Evolutionary conservation across 2,329 filamentous ascomycete genomes (phyloP), one percentile per base, ranked within the genome.

Genomic region (Dichotomopilus funicola): DNA sequence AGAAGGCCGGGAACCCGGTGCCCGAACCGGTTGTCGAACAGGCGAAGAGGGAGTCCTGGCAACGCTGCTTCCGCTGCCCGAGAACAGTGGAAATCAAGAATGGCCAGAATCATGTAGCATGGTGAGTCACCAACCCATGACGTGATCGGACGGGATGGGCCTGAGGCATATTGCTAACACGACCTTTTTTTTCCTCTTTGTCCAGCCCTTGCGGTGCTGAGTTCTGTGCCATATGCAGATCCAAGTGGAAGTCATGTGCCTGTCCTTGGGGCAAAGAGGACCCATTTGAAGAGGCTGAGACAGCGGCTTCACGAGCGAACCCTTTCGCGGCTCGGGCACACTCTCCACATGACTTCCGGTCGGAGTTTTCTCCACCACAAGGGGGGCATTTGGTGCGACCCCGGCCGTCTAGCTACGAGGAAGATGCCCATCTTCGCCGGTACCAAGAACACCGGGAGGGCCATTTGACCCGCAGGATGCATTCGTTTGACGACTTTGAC

Each of bases 91-190:
- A 95, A 69, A 73, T 90, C 49, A 86, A 86, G 63, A 88, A 92
- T 69, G 89, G 89, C 45, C 91, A 87, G 70, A 91, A 92, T 71
- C 90, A 92, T 68, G 92, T 95, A 82, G 90, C 83, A 34, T 95
- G 90, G 86, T 88, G 75, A 71, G 82, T 72, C 4, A 9, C 19
- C 5, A 31, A 9, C n/a, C 44, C 51, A 12, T 31, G 38, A 10
- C 49, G 4, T 55, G 37, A 12, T 33, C 9, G 27, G 13, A 27
- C 19, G 19, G 12, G 19, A 6, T 19, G 33, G 2, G 12, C 8
- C 10, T 11, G 13, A 43, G 5, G 40, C 5, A 6, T 8, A n/a
- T 44, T 35, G 8, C 54, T 56, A 7, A 56, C 54, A n/a, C 34
- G 7, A 33, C 3, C 40, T 12, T 13, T 37, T 40, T 27, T 27